These are phyloP conservation scores for Fusarium stilboides DNA, from an alignment of 2,329 filamentous ascomycete genomes.

Conservation along the genomic window DNA sequence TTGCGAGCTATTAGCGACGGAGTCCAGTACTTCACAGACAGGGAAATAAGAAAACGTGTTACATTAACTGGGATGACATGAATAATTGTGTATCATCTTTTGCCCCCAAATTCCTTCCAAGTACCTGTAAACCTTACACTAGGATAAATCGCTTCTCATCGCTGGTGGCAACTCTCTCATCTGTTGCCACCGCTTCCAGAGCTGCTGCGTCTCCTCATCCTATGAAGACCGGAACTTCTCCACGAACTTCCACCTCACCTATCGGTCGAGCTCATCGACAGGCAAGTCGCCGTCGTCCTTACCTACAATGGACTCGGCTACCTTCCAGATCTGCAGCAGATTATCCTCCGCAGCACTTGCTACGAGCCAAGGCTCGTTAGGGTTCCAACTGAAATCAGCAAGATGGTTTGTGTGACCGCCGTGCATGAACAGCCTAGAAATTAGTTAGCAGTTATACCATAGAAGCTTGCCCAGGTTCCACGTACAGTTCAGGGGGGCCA, in stretches of 20 bases:
- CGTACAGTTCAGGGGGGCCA: constrained; percentile 92
- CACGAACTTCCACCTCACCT: constrained; percentile 57
- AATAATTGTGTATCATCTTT: constrained; percentile 14
- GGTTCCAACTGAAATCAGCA: constrained; percentile 98
- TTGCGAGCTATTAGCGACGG: not conserved
- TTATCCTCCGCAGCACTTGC: constrained; percentile 98
- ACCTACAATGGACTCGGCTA: constrained; percentile 84
- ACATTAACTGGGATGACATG: constrained; percentile 9
- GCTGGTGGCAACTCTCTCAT: constrained; percentile 22
- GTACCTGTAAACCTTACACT: constrained; percentile 24
- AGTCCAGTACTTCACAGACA: not conserved
- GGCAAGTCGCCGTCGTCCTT: constrained; percentile 83
- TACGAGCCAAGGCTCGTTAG: constrained; percentile 96
- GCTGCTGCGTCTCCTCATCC: constrained; percentile 50
- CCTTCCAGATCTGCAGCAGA: constrained; percentile 94
- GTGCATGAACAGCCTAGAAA: constrained; percentile 90
- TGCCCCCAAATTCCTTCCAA: constrained; percentile 3
- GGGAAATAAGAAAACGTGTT: not conserved
- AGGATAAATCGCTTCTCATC: constrained; percentile 41
- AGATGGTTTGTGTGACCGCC: constrained; percentile 97
- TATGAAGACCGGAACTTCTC: constrained; percentile 52
- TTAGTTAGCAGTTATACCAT: constrained; percentile 41
- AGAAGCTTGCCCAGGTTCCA: constrained; percentile 41
- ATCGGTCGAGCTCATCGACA: constrained; percentile 82
- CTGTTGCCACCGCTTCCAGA: constrained; percentile 43